Evolutionary conservation across 108 stramenopile genomes (phyloP), one percentile per base, ranked within the genome.

Genomic region (Cyclostephanos tholiformis): DNA sequence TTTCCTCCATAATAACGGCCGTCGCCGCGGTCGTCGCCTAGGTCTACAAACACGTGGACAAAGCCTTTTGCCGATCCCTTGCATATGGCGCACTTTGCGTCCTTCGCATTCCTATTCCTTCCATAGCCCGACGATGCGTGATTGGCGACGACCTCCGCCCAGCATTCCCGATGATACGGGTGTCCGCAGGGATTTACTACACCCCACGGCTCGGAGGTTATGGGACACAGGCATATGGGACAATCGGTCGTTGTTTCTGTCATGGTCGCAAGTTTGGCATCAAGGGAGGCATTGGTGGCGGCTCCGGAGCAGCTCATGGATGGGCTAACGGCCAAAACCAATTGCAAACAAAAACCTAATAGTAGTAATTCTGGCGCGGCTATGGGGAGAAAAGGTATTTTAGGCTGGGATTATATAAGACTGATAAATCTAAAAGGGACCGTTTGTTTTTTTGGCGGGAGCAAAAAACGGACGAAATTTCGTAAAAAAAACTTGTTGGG

Each of bases 21-120:
- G 2, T 6, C n/a, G n/a, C n/a, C 52, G n/a, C 43, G 20, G 6
- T 29, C 35, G 39, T 51, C 48, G 13, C 58, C 59, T 13, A 79
- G 55, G 36, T 79, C 78, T 14, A 79, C 35, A 70, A 67, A 79
- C 52, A 79, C 78, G 51, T 56, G 32, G n/a, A 64, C 59, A 51
- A 79, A 79, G 9, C 48, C 25, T 7, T 38, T 67, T 14, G 46
- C 38, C 17, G 11, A 39, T 16, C 55, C 32, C 39, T 79, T 79
- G 38, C 78, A 79, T 36, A 72, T 49, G 38, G 71, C 58, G 44
- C 78, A 79, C n/a, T 44, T 35, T 0, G 35, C 32, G 46, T 79
- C 63, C 26, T 63, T 69, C 41, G 16, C 65, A 14, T 30, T 26
- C 16, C 29, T 25, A 3, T 4, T 19, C n/a, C 30, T 16, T 3